phyloP scores from a whole-genome alignment of 2,329 filamentous ascomycete species.

The Fusarium sulawesiense region DNA sequence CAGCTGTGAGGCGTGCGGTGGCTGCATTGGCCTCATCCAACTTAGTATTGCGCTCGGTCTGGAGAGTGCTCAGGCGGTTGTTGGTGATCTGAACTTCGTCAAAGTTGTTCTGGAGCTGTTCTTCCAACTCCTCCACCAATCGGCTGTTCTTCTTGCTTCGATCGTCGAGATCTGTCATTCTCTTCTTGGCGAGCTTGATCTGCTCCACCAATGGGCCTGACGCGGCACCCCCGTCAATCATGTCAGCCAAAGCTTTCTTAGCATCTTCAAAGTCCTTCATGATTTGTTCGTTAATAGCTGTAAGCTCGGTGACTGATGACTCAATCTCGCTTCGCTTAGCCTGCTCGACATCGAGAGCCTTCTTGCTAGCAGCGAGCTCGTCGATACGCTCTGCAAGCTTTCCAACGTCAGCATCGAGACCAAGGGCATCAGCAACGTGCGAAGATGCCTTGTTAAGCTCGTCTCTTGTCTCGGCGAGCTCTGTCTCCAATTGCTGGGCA shows the following conservation, averaged over 20 bases:
- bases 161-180: constrained; percentile 70
- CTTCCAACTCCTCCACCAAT: constrained; percentile 94
- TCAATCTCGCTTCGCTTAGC: constrained; percentile 69
- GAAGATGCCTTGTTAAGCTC: constrained; percentile 73
- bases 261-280: constrained; percentile 72
- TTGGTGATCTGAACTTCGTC: constrained; percentile 88
- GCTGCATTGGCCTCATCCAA: constrained; percentile 81
- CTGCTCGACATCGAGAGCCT: constrained; percentile 69
- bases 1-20: constrained; percentile 71
- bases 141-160: constrained; percentile 91
- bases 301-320: constrained; percentile 65
- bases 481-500: constrained; percentile 67
- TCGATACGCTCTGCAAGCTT: constrained; percentile 73
- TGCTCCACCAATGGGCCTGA: constrained; percentile 65
- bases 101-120: constrained; percentile 94
- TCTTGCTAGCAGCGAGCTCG: constrained; percentile 67
- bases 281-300: constrained; percentile 67
- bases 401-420: constrained; percentile 74
- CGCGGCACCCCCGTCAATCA: constrained; percentile 61
- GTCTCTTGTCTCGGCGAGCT: constrained; percentile 73
- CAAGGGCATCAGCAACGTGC: constrained; percentile 69
- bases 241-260: constrained; percentile 63
- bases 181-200: constrained; percentile 72
- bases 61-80: constrained; percentile 86
- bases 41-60: constrained; percentile 78